phyloP scores from a whole-genome alignment of 495 filamentous ascomycete genomes.

The Hypoxylon intermedium region DNA sequence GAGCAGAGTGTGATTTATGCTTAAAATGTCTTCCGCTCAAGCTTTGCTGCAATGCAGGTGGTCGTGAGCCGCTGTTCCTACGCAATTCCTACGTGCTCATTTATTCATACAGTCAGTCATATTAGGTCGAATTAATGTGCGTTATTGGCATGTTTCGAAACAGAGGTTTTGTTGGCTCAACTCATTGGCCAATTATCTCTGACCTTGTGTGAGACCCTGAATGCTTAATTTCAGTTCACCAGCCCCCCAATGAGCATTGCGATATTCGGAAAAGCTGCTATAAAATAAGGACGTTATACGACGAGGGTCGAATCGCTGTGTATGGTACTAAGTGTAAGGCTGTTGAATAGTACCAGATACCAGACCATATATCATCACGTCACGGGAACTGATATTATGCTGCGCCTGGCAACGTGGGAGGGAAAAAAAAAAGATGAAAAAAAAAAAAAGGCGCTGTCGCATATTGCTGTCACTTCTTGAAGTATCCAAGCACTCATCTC shows the following conservation, averaged over 20 bases:
- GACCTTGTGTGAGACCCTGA: constrained; percentile 24
- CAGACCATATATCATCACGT: constrained; percentile 21
- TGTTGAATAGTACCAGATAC: constrained; percentile 13
- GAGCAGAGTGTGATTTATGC: constrained; percentile 28
- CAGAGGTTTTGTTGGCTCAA: constrained; percentile 5
- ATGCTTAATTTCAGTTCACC: constrained; percentile 12
- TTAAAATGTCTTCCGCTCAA: constrained; percentile 29
- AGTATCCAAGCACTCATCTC: constrained; percentile 3
- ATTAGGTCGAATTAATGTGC: constrained; percentile 5
- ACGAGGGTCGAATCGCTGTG: constrained; percentile 10
- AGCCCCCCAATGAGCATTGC: constrained; percentile 3
- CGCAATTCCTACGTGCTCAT: constrained; percentile 27
- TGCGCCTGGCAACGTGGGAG: constrained; percentile 10
- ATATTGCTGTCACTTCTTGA: constrained; percentile 7
- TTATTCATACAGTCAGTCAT: too few species aligned
- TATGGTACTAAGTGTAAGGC: constrained; percentile 8
- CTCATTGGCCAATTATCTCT: constrained; percentile 17
- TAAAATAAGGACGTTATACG: constrained; percentile 18
- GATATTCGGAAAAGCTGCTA: constrained; percentile 24
- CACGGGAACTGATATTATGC: constrained; percentile 16
- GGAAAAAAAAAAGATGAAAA: too few species aligned
- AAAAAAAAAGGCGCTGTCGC: too few species aligned
- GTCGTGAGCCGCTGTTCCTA: constrained; percentile 18
- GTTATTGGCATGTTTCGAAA: constrained; percentile 35
- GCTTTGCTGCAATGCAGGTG: constrained; percentile 34